Base-by-base conservation (phyloP, 345 rosid species). In the Lepidium aucheri region DNA sequence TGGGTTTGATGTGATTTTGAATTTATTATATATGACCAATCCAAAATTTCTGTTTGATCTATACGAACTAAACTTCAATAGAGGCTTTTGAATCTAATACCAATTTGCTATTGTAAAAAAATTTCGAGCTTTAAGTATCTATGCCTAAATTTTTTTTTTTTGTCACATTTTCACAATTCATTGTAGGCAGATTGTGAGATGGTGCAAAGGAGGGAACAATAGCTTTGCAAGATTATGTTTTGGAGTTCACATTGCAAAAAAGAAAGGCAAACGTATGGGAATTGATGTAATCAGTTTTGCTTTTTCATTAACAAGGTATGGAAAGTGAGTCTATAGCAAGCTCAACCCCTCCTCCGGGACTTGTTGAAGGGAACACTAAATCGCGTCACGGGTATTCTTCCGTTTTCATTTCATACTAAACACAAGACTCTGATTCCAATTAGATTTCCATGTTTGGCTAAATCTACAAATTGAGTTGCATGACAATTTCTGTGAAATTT, bases 311-410 rank as follows among this genome's bases (percentile, higher is more conserved):
- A 82, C 69, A 34, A 84, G 79, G 39, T 67, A 94, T 94, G 99
- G 88, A 86, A 82, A 77, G 89, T 88, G 90, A 88, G 38, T 73
- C 79, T 53, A 1, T 72, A 59, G 61, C 51, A 0, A 54, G 76
- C 40, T 74, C 85, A 61, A 74, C 82, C 67, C 89, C 89, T 49
- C 64, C 81, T n/a, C 84, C 77, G 73, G 89, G 95, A 74, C 63
- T 67, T 59, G 28, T 60, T 15, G 80, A 80, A 56, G 81, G 80
- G 57, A 77, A 49, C 67, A 81, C 77, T 39, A 85, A 77, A 81
- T 47, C 72, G 15, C 89, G 85, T 69, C 94, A 86, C 26, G 99
- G 99, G 97, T 93, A 86, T 78, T 52, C 56, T 57, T 72, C 36
- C 32, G 32, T 52, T 52, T 13, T 5, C 47, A 3, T 49, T 5